phyloP scores from a whole-genome alignment of 1,139 yeast genomes.

The Geotrichum australiense region DNA sequence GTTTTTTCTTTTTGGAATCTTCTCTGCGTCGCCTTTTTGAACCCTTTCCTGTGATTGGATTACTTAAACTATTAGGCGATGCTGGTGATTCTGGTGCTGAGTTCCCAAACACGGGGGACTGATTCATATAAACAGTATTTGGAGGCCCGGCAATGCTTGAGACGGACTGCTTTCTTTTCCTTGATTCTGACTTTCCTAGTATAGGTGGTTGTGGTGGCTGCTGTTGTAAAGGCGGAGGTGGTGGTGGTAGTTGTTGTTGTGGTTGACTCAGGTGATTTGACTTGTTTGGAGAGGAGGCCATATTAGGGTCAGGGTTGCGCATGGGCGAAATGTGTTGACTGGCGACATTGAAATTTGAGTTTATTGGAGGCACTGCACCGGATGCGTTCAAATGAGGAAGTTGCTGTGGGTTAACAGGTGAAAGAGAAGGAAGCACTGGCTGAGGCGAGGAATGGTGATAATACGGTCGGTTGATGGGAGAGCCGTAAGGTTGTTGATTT shows the following conservation, averaged over 20 bases:
- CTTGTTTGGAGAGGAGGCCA: not conserved
- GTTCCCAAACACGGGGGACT: constrained; percentile 9
- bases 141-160: not conserved
- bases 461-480: constrained; percentile 18
- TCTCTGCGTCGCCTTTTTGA: constrained; percentile 7
- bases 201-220: not conserved
- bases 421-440: constrained; percentile 12
- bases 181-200: constrained; percentile 1
- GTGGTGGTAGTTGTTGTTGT: not conserved
- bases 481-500: constrained; percentile 16
- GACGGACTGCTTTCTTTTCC: constrained; percentile 1
- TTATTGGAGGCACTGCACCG: not conserved
- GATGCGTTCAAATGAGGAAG: constrained; percentile 3
- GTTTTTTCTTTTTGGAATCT: constrained; percentile 3
- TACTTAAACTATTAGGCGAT: constrained; percentile 1
- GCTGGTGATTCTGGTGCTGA: constrained; percentile 12
- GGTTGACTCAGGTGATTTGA: not conserved
- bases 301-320: constrained; percentile 11
- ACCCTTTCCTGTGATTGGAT: not conserved
- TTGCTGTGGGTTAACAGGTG: constrained; percentile 5
- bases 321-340: constrained; percentile 15
- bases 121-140: constrained; percentile 2
- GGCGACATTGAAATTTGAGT: constrained; percentile 12
- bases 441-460: constrained; percentile 29
- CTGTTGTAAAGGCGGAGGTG: not conserved